Evolutionary conservation across 768 basidiomycete genomes (phyloP), one percentile per base, ranked within the genome.

Genomic region (Neoboletus subvelutipes): DNA sequence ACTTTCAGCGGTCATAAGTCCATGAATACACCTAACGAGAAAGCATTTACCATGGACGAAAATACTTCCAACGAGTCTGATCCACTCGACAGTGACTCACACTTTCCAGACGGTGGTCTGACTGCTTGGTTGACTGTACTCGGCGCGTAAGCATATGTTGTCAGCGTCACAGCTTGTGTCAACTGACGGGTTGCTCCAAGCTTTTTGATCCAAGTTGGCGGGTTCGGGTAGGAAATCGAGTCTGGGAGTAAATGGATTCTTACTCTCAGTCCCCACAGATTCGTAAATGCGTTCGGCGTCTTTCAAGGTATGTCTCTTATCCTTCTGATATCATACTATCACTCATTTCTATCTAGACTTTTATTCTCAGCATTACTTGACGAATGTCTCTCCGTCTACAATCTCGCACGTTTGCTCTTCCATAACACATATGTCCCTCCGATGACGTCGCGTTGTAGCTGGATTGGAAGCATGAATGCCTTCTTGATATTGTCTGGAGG

Each of bases 391-490:
- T 0, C 51, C 77, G 1, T 77, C 77, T 13, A 48, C 67, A 17
- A 71, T 78, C 43, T 71, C 76, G 76, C 71, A 54, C 45, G 75
- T 51, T 46, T 52, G 5, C 34, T 42, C 34, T 50, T 34, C 3
- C 36, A 3, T 18, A 6, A n/a, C 12, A 10, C 24, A 7, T 24
- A 15, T n/a, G 36, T 36, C 39, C 15, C 12, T 41, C 36, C 50
- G 29, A 28, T 28, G 28, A 26, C 41, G 7, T n/a, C 18, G 10
- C 24, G 1, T 49, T 49, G 39, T 54, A 76, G 73, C 8, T 78
- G 73, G 74, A 78, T 84, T 58, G 83, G 82, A 28, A 80, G 81
- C 48, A 70, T 76, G 5, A 79, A 82, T 53, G 61, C 80, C 2
- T 75, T 79, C 46, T 62, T 83, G 17, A 64, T 77, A 6, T 60